phyloP scores from a whole-genome alignment of 331 rosid species.

The Malus hybrid region DNA sequence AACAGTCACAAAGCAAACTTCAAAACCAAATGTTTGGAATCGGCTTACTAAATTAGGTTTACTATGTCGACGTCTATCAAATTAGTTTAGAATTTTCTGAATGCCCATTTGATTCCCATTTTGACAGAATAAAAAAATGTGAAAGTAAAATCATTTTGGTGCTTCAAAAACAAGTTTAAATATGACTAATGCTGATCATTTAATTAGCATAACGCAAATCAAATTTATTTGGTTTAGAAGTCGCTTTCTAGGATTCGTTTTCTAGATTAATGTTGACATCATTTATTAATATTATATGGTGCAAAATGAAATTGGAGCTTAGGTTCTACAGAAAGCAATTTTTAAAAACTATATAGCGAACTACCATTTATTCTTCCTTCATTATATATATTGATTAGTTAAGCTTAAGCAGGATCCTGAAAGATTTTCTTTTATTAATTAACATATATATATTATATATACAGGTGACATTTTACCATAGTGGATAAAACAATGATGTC shows the following conservation, averaged over 20 bases:
- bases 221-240: background rate
- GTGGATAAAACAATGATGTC: no score
- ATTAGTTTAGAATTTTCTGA: background rate
- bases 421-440: constrained; percentile 20
- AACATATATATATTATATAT: no score
- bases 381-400: constrained; percentile 10
- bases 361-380: constrained; percentile 23
- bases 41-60: background rate
- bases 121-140: background rate
- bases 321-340: background rate
- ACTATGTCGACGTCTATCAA: constrained; percentile 4
- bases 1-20: background rate
- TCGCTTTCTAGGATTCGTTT: constrained; percentile 18
- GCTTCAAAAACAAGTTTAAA: background rate
- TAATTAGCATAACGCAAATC: background rate
- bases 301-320: constrained; percentile 2
- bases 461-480: no score
- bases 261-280: constrained; percentile 29
- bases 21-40: background rate
- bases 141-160: constrained; percentile 1
- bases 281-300: constrained; percentile 20
- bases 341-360: background rate
- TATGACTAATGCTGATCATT: background rate
- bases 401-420: constrained; percentile 13
- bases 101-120: constrained; percentile 4